These are phyloP conservation scores for Xylaria sp. DNA, from an alignment of 2,329 filamentous ascomycete species.

Conservation along the genomic window DNA sequence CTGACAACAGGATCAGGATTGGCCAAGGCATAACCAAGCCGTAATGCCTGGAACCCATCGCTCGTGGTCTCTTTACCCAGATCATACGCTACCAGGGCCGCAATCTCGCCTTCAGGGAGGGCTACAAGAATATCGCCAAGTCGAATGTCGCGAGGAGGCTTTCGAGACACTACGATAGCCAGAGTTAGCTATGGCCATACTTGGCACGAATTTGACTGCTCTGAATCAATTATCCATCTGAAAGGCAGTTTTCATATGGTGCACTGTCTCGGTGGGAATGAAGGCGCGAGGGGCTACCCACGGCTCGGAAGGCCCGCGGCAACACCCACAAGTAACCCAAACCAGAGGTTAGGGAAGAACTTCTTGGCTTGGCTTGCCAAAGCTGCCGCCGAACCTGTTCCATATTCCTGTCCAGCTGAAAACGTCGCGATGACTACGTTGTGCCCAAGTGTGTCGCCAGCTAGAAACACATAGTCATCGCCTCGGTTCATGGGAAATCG, in stretches of 20 bases:
- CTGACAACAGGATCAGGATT: slow-evolving; percentile 8
- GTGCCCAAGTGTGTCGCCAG: slow-evolving; percentile 10
- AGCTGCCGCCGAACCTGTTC: slow-evolving; percentile 7
- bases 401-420: slow-evolving; percentile 9
- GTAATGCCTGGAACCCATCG: neutral
- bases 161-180: neutral
- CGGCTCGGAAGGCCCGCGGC: slow-evolving; percentile 14
- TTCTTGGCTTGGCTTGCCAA: slow-evolving; percentile 11
- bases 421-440: slow-evolving; percentile 15
- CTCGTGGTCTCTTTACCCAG: neutral
- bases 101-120: slow-evolving; percentile 1
- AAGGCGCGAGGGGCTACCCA: neutral
- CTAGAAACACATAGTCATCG: slow-evolving; percentile 12
- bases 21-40: slow-evolving; percentile 3
- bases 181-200: neutral
- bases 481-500: slow-evolving; percentile 4
- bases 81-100: slow-evolving; percentile 11
- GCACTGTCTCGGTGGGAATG: neutral
- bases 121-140: slow-evolving; percentile 15
- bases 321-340: slow-evolving; percentile 12
- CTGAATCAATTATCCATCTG: neutral
- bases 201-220: neutral
- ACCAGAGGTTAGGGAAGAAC: slow-evolving; percentile 16
- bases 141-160: slow-evolving; percentile 11
- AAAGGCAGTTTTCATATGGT: neutral